Evolutionary conservation across 352 stramenopile genomes (phyloP).

Genomic region (Pythium chondricola): DNA sequence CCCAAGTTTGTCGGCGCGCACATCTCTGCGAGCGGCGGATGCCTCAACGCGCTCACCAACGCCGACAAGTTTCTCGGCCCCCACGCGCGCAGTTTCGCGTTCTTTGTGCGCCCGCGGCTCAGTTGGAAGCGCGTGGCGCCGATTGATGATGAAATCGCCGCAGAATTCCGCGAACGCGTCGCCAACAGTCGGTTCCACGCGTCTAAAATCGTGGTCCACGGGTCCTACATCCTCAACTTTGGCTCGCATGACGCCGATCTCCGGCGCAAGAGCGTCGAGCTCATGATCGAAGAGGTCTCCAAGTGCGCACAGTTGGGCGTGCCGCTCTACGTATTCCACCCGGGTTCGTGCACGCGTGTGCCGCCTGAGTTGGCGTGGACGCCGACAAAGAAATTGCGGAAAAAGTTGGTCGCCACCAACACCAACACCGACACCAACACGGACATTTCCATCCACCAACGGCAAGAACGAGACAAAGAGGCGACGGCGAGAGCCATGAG

Average conservation of each 20-base stretch:
- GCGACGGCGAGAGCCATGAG: constrained; percentile 11
- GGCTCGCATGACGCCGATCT: constrained; percentile 26
- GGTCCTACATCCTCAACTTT: constrained; percentile 42
- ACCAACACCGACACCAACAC: too few species aligned
- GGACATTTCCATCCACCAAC: too few species aligned
- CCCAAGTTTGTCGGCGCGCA: constrained; percentile 36
- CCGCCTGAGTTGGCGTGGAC: constrained; percentile 4
- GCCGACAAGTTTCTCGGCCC: constrained; percentile 20
- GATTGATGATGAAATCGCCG: constrained; percentile 9
- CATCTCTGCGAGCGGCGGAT: constrained; percentile 29
- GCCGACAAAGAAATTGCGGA: constrained; percentile 7
- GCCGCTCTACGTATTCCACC: constrained; percentile 37
- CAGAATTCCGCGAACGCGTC: constrained; percentile 20
- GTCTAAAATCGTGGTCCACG: constrained; percentile 29
- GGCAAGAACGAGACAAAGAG: constrained; percentile 5
- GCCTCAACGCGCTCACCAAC: constrained; percentile 28
- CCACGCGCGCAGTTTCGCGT: constrained; percentile 22
- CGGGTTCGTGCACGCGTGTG: constrained; percentile 25
- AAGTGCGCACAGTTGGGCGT: constrained; percentile 34
- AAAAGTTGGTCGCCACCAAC: constrained; percentile 1
- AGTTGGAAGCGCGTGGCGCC: constrained; percentile 26
- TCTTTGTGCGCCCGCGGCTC: constrained; percentile 34
- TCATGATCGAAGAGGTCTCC: constrained; percentile 36
- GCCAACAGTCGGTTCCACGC: constrained; percentile 5
- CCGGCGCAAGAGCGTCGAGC: constrained; percentile 27